Percentiles rank a stretch among this genome's conserved stretches.
Evolutionary conservation across 2,329 filamentous ascomycete species (phyloP).

Genomic region (Neofusicoccum sp.): DNA sequence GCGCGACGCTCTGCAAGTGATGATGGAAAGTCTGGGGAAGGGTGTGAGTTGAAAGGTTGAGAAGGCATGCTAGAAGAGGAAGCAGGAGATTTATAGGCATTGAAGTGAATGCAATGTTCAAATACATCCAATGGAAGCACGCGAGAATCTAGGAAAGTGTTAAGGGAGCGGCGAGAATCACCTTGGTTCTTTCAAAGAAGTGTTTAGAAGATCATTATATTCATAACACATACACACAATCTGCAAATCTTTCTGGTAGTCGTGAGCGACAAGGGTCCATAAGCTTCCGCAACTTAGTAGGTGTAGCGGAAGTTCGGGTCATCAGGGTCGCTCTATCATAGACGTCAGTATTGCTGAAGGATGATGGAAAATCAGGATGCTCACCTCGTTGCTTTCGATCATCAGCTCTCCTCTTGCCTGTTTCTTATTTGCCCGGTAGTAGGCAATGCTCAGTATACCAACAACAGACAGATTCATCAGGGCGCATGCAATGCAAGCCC

Average conservation of each 20-base stretch:
- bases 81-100: no score
- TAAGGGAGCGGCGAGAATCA: no score
- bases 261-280: not conserved
- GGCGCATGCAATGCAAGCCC: slow-evolving; percentile 42
- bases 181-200: not conserved
- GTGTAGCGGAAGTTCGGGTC: slow-evolving; percentile 20
- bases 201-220: not conserved
- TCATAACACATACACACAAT: not conserved
- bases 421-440: slow-evolving; percentile 39
- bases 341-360: not conserved
- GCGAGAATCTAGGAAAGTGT: no score
- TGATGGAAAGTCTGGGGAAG: no score
- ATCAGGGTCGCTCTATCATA: not conserved
- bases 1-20: no score
- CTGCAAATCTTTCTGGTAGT: no score
- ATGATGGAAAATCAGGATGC: not conserved
- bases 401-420: slow-evolving; percentile 45
- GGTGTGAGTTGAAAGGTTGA: no score
- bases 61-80: no score
- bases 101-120: no score
- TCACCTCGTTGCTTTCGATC: slow-evolving; percentile 43
- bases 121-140: no score
- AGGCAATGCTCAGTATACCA: slow-evolving; percentile 34
- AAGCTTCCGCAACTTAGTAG: not conserved
- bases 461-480: slow-evolving; percentile 41